Base-by-base conservation (phyloP, 805 yeast genomes). In the Nakazawaea wickerhamii region DNA sequence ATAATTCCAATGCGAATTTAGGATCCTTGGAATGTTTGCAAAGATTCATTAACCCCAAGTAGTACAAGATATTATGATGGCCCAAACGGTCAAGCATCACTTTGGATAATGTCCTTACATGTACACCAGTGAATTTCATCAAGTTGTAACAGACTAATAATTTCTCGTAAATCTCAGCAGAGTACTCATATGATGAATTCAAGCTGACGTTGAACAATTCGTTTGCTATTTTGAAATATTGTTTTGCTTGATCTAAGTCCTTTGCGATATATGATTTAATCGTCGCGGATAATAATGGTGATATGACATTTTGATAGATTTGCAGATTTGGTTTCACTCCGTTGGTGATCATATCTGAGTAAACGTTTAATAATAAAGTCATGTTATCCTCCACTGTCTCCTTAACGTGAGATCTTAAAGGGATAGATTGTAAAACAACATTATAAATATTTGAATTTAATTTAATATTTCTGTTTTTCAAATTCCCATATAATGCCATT, bases 311-410 rank as follows among this genome's bases (percentile, higher is more conserved):
- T 50, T 73, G 65, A 57, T 76, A 83, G 6, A 85, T 81, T 15
- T 63, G 64, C 32, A 57, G 52, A 20, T 71, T 67, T 14, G 93
- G 93, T 54, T 75, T 79, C 30, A 76, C 46, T 47, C 65, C 68
- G 49, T 70, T 67, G 19, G 73, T 54, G 30, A 84, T 65, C 55
- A 82, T 62, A 51, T 81, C 89, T 39, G 84, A 84, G 55, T 84
- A 84, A 27, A 81, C 78, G 17, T 77, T 80, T 48, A 84, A 61
- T 45, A 84, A 57, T 41, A 72, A 75, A 2, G 85, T 81, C 55
- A 84, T 65, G 54, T 73, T 75, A 36, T 71, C 72, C 55, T 84
- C 88, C 5, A 75, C 59, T 20, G 79, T 66, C 48, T 70, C 73
- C 43, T 73, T 74, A 43, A 71, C 70, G 30, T 76, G 59, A 3